Percentiles rank a stretch among this genome's conserved stretches.
These are phyloP conservation scores for Leucosporidium scottii DNA, from an alignment of 768 basidiomycete species.

Conservation along the genomic window DNA sequence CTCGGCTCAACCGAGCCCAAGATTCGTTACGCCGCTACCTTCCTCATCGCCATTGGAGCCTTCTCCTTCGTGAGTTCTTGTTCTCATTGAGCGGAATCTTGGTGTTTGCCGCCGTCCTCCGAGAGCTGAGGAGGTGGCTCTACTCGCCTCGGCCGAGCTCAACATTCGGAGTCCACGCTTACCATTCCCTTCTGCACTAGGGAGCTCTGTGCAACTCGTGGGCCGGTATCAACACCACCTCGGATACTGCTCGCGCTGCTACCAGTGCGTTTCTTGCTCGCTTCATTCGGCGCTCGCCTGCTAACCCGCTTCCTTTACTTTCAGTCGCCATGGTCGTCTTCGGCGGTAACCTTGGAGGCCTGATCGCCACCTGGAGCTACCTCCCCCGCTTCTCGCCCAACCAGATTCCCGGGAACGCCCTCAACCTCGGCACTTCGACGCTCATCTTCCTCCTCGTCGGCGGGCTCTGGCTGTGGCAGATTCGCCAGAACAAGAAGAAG, in stretches of 20 bases:
- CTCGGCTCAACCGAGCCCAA: conserved; percentile 7
- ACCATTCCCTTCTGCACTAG: background rate
- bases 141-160: conserved; percentile 14
- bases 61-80: background rate
- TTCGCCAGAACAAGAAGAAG: conserved; percentile 32
- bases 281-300: no score
- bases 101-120: no score
- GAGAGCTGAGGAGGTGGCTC: no score
- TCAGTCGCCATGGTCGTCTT: conserved; percentile 34
- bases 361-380: conserved; percentile 34
- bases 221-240: conserved; percentile 25
- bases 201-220: conserved; percentile 24
- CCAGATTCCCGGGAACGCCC: conserved; percentile 23
- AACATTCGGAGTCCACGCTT: background rate
- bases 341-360: conserved; percentile 33
- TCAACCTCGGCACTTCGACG: conserved; percentile 21
- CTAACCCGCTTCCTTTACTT: conserved; percentile 21
- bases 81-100: no score
- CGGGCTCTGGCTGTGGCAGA: conserved; percentile 19
- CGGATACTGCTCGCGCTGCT: no score
- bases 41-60: conserved; percentile 24
- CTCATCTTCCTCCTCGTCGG: conserved; percentile 20
- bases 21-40: conserved; percentile 20
- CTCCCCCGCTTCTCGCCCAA: conserved; percentile 17
- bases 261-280: background rate